A percentile compares a stretch with the other conserved stretches of the same genome.
These are phyloP conservation scores for Schizochytrium sp. DNA, from an alignment of 108 stramenopile species.

Conservation along the genomic window DNA sequence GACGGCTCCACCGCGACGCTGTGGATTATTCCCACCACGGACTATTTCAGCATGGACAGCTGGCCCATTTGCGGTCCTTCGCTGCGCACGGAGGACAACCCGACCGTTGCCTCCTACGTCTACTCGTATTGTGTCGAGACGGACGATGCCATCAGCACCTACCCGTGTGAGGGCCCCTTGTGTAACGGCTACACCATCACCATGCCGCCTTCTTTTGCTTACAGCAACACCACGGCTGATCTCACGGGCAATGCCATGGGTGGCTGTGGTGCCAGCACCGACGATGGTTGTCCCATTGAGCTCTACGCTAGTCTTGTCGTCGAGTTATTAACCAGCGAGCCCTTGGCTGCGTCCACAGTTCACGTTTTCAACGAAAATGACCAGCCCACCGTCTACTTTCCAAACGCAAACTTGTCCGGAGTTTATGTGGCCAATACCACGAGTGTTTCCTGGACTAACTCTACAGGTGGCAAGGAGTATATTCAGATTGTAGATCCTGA, in stretches of 20 bases:
- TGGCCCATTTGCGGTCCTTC: slow-evolving; percentile 1
- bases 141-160: slow-evolving; percentile 1
- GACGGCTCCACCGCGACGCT: background rate
- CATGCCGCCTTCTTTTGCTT: background rate
- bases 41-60: slow-evolving; percentile 4
- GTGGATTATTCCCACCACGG: background rate
- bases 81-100: background rate
- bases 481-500: background rate
- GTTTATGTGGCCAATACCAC: background rate
- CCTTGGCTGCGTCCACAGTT: background rate
- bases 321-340: slow-evolving; percentile 10
- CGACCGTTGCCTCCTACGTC: background rate
- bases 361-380: slow-evolving; percentile 2
- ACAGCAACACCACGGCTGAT: background rate
- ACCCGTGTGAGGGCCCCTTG: background rate
- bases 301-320: slow-evolving; percentile 1
- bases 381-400: background rate
- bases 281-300: background rate
- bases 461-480: background rate
- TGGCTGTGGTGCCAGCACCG: background rate
- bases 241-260: slow-evolving; percentile 15
- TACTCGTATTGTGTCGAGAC: background rate
- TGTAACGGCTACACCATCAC: background rate
- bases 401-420: background rate
- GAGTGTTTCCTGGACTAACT: background rate